phyloP scores from a whole-genome alignment of 129 eudicot species.

The Logfia minima region DNA sequence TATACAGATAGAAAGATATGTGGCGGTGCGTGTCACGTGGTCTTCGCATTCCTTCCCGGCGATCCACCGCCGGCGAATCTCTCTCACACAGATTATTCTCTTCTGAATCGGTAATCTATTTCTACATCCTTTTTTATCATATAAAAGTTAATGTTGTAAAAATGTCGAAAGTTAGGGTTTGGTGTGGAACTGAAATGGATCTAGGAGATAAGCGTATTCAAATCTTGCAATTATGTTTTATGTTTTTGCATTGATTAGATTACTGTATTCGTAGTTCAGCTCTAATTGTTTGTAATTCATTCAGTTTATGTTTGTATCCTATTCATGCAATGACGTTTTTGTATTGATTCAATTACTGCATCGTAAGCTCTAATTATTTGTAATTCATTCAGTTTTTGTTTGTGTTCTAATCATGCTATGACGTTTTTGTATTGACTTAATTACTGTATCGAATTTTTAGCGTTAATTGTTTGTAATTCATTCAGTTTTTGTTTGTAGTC shows the following conservation, averaged over 20 bases:
- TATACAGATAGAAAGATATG: constrained; percentile 39
- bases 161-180: constrained; percentile 30
- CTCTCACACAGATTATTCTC: constrained; percentile 54
- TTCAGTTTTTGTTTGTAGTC: too few relatives aligned
- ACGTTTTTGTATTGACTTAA: too few relatives aligned
- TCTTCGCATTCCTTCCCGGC: constrained; percentile 52
- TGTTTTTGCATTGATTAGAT: neutral
- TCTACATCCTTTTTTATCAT: neutral
- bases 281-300: neutral
- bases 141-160: neutral
- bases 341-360: neutral
- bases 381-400: neutral
- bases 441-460: too few relatives aligned
- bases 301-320: neutral
- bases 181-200: constrained; percentile 26
- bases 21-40: constrained; percentile 91
- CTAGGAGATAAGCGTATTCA: constrained; percentile 18
- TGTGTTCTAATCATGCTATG: too few relatives aligned
- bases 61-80: constrained; percentile 52
- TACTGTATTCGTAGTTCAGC: neutral
- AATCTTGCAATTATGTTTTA: constrained; percentile 24
- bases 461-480: too few relatives aligned
- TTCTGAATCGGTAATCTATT: constrained; percentile 50
- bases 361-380: too few relatives aligned
- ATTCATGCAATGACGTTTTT: neutral